Evolutionary conservation across 2,329 filamentous ascomycete species (phyloP).

Genomic region (Fusarium succisae): DNA sequence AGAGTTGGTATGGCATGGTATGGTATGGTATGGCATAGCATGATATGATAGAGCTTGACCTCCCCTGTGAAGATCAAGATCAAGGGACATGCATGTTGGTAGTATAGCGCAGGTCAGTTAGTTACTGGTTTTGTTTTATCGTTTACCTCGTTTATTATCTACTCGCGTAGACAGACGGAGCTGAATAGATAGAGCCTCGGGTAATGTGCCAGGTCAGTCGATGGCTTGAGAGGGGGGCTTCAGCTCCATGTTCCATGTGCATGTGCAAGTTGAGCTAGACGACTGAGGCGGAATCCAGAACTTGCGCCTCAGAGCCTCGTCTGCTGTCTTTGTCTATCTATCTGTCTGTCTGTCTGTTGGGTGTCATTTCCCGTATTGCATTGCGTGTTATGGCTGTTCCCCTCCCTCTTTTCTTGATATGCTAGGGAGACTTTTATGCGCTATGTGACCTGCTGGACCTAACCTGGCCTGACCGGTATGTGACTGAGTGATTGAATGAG

Average conservation of each 20-base stretch:
- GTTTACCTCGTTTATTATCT: background rate
- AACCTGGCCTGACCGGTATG: background rate
- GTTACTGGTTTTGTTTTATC: background rate
- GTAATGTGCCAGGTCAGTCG: background rate
- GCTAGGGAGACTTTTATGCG: background rate
- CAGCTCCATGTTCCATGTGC: conserved; percentile 21
- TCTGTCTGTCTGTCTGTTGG: background rate
- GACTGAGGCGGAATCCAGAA: conserved; percentile 23
- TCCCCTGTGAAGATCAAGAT: background rate
- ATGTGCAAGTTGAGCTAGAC: conserved; percentile 18
- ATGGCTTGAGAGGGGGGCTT: conserved; percentile 26
- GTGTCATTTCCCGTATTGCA: background rate
- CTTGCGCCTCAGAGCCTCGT: conserved; percentile 12
- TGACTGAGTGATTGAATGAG: background rate
- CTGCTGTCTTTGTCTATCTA: background rate
- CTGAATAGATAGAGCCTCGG: conserved; percentile 9
- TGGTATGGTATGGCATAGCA: background rate
- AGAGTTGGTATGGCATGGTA: conserved; percentile 6
- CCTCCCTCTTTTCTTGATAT: background rate
- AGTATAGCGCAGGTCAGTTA: background rate
- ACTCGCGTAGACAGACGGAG: conserved; percentile 10
- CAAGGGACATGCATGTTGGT: background rate
- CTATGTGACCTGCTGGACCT: background rate
- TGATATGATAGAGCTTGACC: background rate
- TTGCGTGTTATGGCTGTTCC: background rate